Percentiles rank a stretch among this genome's conserved stretches.
These are phyloP conservation scores for Populus simonii DNA, from an alignment of 345 rosid genomes.

Conservation along the genomic window DNA sequence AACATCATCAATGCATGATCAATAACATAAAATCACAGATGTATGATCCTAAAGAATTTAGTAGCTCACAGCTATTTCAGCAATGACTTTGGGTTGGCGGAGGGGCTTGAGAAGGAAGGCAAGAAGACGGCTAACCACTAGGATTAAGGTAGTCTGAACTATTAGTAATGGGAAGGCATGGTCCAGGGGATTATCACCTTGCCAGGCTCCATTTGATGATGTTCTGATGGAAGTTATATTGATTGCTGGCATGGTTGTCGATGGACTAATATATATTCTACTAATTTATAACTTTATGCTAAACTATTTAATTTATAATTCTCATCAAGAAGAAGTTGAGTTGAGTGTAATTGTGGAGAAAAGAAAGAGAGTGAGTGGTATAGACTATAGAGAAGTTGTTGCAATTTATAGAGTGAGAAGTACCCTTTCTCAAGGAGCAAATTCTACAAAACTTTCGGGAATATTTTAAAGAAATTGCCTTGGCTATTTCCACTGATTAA, in stretches of 20 bases:
- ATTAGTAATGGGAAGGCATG: conserved; percentile 35
- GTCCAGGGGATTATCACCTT: conserved; percentile 47
- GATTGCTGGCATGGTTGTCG: not conserved
- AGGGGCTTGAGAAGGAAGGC: conserved; percentile 36
- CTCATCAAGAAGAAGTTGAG: no score
- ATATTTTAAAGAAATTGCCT: no score
- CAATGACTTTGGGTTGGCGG: conserved; percentile 41
- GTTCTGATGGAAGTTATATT: conserved; percentile 29
- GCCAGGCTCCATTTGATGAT: conserved; percentile 43
- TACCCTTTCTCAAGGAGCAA: no score
- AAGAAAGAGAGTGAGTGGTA: no score
- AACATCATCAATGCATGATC: not conserved
- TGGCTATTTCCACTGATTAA: no score
- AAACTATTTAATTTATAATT: no score
- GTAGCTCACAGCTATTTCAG: conserved; percentile 34
- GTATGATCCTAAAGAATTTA: not conserved
- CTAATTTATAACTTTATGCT: no score
- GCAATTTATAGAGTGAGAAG: no score
- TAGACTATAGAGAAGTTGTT: no score
- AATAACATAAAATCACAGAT: not conserved
- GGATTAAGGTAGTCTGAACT: conserved; percentile 24
- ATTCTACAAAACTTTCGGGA: no score
- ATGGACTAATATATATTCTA: no score
- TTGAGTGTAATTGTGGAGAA: no score
- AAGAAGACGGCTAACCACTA: conserved; percentile 32